phyloP scores from a whole-genome alignment of 1,139 yeast genomes.

The Scheffersomyces titani region DNA sequence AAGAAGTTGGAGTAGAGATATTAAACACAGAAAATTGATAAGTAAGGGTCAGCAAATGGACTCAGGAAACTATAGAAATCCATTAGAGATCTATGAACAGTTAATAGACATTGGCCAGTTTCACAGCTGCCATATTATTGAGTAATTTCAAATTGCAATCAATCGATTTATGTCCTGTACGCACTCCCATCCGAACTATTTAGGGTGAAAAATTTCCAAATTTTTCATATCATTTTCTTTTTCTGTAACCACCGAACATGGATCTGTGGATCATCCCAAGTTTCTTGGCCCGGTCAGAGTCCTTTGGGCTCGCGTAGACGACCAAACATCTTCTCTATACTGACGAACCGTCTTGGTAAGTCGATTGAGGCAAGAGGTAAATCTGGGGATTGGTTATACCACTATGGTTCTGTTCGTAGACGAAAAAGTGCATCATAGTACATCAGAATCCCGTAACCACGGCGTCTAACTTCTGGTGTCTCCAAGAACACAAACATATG shows the following conservation, averaged over 20 bases:
- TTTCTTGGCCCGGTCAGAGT: slow-evolving; percentile 21
- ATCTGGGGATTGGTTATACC: slow-evolving; percentile 14
- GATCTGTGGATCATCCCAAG: slow-evolving; percentile 4
- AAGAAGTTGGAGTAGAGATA: no score
- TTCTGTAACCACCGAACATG: slow-evolving; percentile 7
- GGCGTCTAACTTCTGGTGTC: slow-evolving; percentile 44
- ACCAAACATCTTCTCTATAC: slow-evolving; percentile 35
- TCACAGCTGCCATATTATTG: not conserved
- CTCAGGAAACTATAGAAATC: no score
- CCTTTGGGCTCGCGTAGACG: slow-evolving; percentile 14
- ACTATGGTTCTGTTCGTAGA: not conserved
- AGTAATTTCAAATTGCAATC: no score
- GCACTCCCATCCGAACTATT: not conserved
- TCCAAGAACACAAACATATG: slow-evolving; percentile 52
- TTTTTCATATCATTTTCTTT: not conserved
- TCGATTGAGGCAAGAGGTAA: slow-evolving; percentile 36
- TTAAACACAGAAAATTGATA: not conserved
- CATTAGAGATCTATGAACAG: no score
- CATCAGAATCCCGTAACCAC: slow-evolving; percentile 32
- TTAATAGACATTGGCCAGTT: not conserved
- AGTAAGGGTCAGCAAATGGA: no score
- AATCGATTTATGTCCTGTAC: not conserved
- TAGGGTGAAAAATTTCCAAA: not conserved
- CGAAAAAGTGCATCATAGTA: slow-evolving; percentile 50
- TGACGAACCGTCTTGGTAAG: slow-evolving; percentile 49